Conservation (phyloP, 2,329 filamentous ascomycete species). For the Polychaeton citri region DNA sequence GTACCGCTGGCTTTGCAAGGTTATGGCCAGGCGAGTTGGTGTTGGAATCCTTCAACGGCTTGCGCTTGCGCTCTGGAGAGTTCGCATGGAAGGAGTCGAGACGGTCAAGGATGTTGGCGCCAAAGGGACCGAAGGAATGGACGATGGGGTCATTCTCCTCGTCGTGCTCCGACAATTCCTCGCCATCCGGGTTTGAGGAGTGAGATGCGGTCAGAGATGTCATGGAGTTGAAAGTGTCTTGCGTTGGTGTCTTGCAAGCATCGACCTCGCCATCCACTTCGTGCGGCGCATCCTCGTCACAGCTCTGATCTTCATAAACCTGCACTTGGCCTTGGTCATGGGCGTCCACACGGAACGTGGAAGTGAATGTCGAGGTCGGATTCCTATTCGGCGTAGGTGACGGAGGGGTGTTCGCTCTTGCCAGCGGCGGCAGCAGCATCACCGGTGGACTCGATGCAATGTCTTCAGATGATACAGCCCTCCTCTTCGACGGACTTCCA, state of each 20-base stretch:
- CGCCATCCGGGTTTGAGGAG: slow-evolving; percentile 21
- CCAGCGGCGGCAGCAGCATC: slow-evolving; percentile 44
- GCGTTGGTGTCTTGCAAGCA: slow-evolving; percentile 1
- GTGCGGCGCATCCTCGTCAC: slow-evolving; percentile 35
- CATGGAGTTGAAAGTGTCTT: background rate
- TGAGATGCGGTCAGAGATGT: slow-evolving; percentile 6
- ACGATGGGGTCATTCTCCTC: slow-evolving; percentile 92
- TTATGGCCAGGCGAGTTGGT: slow-evolving; percentile 15
- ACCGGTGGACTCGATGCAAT: slow-evolving; percentile 48
- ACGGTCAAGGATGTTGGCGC: slow-evolving; percentile 69
- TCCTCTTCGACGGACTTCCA: slow-evolving; percentile 45
- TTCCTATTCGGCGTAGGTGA: slow-evolving; percentile 38
- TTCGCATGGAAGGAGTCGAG: slow-evolving; percentile 60
- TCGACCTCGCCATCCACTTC: slow-evolving; percentile 3
- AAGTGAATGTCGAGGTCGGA: slow-evolving; percentile 28
- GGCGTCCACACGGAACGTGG: slow-evolving; percentile 27
- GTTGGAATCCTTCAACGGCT: slow-evolving; percentile 16
- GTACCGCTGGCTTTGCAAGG: slow-evolving; percentile 7
- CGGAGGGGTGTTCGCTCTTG: slow-evolving; percentile 63
- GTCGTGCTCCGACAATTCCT: slow-evolving; percentile 64
- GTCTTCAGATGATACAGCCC: slow-evolving; percentile 25
- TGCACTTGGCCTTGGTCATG: slow-evolving; percentile 38
- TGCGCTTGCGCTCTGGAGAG: slow-evolving; percentile 43
- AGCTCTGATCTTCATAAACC: slow-evolving; percentile 60
- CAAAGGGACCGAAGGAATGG: slow-evolving; percentile 83